Evolutionary conservation across 768 basidiomycete species (phyloP).

Genomic region (Phaeotremella fagi): DNA sequence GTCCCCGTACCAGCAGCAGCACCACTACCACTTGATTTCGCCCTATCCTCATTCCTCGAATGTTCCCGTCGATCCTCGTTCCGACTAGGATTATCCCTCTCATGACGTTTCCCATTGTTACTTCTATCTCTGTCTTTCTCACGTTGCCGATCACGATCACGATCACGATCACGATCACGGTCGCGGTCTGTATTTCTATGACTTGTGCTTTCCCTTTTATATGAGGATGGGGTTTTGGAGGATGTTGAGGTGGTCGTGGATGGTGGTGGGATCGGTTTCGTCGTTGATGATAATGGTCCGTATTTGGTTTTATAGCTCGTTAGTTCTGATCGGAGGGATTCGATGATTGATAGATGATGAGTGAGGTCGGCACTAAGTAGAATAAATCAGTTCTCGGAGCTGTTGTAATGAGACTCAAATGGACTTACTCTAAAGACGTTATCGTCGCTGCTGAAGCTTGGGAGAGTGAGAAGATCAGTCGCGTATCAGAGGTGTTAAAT

Average conservation of each 20-base stretch:
- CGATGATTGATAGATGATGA: constrained; percentile 25
- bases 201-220: too few species aligned
- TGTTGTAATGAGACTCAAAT: neutral
- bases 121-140: neutral
- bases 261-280: neutral
- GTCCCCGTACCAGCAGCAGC: neutral
- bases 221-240: neutral
- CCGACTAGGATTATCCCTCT: neutral
- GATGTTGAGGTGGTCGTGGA: neutral
- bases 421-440: constrained; percentile 31
- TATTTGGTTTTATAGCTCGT: constrained; percentile 4
- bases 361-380: constrained; percentile 27
- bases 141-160: neutral
- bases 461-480: too few species aligned
- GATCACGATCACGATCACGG: neutral
- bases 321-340: constrained; percentile 19
- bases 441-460: constrained; percentile 34
- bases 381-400: neutral
- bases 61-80: neutral
- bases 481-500: too few species aligned
- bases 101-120: neutral
- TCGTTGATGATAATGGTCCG: neutral
- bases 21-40: neutral
- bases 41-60: neutral
- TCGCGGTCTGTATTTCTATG: neutral